A percentile compares a stretch with the other conserved stretches of the same genome.
These are phyloP conservation scores for Nemania diffusa DNA, from an alignment of 2,329 filamentous ascomycete species.

Conservation along the genomic window DNA sequence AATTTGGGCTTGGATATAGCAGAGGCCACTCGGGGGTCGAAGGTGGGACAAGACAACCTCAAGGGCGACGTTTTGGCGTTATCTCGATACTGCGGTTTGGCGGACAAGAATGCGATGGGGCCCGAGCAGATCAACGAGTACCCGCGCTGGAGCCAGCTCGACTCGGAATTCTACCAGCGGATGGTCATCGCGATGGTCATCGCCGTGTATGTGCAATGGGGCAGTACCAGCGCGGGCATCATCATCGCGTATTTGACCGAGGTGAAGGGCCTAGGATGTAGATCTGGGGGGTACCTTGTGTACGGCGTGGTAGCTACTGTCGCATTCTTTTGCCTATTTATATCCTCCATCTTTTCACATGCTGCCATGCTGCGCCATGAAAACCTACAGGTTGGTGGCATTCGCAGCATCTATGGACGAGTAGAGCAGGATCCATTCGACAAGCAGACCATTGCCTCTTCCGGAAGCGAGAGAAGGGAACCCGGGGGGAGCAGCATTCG, in stretches of 20 bases:
- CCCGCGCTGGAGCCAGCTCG: constrained; percentile 29
- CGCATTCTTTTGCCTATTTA: constrained; percentile 32
- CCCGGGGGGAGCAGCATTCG: not conserved
- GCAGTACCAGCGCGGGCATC: constrained; percentile 32
- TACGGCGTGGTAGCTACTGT: constrained; percentile 29
- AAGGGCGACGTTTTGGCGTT: constrained; percentile 24
- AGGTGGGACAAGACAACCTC: constrained; percentile 23
- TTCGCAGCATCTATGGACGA: not conserved
- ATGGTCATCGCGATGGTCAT: constrained; percentile 27
- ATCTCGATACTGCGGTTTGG: constrained; percentile 32
- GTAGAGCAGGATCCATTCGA: not conserved
- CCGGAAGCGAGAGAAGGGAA: not conserved
- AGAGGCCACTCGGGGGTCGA: constrained; percentile 13
- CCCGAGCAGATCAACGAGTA: constrained; percentile 29
- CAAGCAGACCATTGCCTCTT: not conserved
- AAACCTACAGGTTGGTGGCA: not conserved
- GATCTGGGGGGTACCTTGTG: constrained; percentile 38
- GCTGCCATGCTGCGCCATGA: constrained; percentile 36
- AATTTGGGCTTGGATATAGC: constrained; percentile 17
- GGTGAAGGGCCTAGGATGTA: constrained; percentile 36
- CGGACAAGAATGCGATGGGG: constrained; percentile 11
- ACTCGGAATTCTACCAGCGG: constrained; percentile 35
- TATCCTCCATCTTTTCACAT: constrained; percentile 35
- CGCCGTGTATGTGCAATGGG: constrained; percentile 35
- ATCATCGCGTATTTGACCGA: constrained; percentile 37